Conservation (phyloP, 2,329 filamentous ascomycete genomes). For the Bipolaris gigantea region DNA sequence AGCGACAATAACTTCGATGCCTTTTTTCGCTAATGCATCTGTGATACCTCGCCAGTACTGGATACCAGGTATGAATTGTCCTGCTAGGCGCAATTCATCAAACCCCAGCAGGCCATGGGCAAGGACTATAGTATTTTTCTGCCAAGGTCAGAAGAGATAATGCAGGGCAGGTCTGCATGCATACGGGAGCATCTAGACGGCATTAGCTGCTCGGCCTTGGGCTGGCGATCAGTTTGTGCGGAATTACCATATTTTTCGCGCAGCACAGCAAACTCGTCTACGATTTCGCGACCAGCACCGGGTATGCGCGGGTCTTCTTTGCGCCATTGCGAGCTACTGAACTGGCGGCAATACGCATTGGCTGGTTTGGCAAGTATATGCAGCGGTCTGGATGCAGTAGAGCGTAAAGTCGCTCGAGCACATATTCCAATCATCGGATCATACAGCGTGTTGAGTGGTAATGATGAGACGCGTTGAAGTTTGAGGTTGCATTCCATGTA, state of each 20-base stretch:
- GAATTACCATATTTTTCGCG: slow-evolving; percentile 59
- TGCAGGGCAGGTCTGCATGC: slow-evolving; percentile 15
- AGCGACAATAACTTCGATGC: slow-evolving; percentile 63
- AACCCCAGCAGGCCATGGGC: slow-evolving; percentile 69
- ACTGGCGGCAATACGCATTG: slow-evolving; percentile 15
- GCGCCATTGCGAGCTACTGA: slow-evolving; percentile 28
- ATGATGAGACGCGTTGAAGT: slow-evolving; percentile 12
- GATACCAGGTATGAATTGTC: slow-evolving; percentile 58
- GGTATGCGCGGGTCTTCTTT: slow-evolving; percentile 54
- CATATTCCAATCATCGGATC: slow-evolving; percentile 37
- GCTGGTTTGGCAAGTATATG: slow-evolving; percentile 1
- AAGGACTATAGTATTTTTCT: slow-evolving; percentile 62
- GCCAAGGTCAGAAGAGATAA: slow-evolving; percentile 32
- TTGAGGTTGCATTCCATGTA: slow-evolving; percentile 14
- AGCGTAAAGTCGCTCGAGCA: slow-evolving; percentile 32
- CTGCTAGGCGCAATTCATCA: slow-evolving; percentile 61
- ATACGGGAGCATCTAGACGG: slow-evolving; percentile 39
- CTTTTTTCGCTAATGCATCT: slow-evolving; percentile 59
- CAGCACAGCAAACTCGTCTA: slow-evolving; percentile 64
- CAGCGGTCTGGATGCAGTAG: slow-evolving; percentile 5
- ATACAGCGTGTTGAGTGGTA: slow-evolving; percentile 20
- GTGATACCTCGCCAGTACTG: slow-evolving; percentile 67
- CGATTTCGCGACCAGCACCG: slow-evolving; percentile 56
- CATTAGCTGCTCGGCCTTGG: slow-evolving; percentile 13
- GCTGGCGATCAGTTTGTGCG: too few relatives aligned